These are phyloP conservation scores for Prosopis cineraria DNA, from an alignment of 306 rosid genomes.

Conservation along the genomic window DNA sequence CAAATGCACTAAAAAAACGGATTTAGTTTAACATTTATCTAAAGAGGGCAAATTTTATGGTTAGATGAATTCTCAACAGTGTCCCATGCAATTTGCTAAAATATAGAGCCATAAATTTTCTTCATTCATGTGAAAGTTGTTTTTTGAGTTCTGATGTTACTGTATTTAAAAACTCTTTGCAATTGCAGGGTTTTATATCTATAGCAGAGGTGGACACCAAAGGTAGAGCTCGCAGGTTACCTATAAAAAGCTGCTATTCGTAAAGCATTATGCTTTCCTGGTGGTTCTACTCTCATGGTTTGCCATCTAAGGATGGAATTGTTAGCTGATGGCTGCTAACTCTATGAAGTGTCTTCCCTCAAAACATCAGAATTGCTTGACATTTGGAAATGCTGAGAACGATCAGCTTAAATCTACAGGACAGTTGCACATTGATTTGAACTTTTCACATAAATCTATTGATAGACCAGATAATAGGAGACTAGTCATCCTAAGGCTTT, in stretches of 20 bases:
- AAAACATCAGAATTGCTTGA: slow-evolving; percentile 41
- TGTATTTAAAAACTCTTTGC: neutral
- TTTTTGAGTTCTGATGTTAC: slow-evolving; percentile 31
- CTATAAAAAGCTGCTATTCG: slow-evolving; percentile 79
- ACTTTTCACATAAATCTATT: slow-evolving; percentile 32
- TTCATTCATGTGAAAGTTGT: slow-evolving; percentile 25
- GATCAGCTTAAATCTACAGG: slow-evolving; percentile 35
- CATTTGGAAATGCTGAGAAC: slow-evolving; percentile 38
- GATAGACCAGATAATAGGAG: slow-evolving; percentile 18
- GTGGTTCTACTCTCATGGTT: slow-evolving; percentile 92
- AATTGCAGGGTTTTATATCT: slow-evolving; percentile 69
- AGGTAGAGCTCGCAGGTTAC: slow-evolving; percentile 74
- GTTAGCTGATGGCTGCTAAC: slow-evolving; percentile 41
- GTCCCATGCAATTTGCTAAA: slow-evolving; percentile 3
- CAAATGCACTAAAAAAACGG: neutral
- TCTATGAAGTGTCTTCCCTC: slow-evolving; percentile 45
- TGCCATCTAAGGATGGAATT: slow-evolving; percentile 58
- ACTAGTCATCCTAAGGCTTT: slow-evolving; percentile 39
- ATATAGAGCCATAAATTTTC: slow-evolving; percentile 7
- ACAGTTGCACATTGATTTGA: slow-evolving; percentile 36
- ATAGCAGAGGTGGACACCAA: slow-evolving; percentile 79
- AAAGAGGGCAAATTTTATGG: slow-evolving; percentile 3
- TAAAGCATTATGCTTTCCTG: slow-evolving; percentile 83
- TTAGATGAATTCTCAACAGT: neutral
- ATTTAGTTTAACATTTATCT: slow-evolving; percentile 18